Evolutionary conservation across 305 asterid species (phyloP).

Genomic region (Coffea humblotiana): DNA sequence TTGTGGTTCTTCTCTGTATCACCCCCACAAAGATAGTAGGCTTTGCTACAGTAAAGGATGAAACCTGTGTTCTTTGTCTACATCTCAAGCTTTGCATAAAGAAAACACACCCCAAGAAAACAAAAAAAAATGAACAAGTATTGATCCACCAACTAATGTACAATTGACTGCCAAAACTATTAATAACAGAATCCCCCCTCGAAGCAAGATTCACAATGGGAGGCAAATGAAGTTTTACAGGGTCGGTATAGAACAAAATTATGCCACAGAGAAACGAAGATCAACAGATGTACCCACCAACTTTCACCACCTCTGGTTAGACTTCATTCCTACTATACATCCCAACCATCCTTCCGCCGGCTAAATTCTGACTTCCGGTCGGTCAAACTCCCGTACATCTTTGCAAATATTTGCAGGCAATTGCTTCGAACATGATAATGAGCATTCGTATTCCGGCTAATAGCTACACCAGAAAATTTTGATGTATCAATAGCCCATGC

Average conservation of each 20-base stretch:
- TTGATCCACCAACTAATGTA: slow-evolving; percentile 23
- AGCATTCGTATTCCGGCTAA: slow-evolving; percentile 84
- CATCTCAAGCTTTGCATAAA: slow-evolving; percentile 16
- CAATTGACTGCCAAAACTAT: slow-evolving; percentile 32
- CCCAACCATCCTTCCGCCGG: slow-evolving; percentile 91
- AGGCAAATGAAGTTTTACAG: slow-evolving; percentile 13
- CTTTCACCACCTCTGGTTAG: slow-evolving; percentile 30
- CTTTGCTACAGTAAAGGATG: not conserved
- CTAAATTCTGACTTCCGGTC: slow-evolving; percentile 55
- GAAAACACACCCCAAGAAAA: not conserved
- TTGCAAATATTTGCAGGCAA: slow-evolving; percentile 59
- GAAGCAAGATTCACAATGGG: slow-evolving; percentile 30
- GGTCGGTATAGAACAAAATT: slow-evolving; percentile 18
- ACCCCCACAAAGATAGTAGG: too few relatives aligned
- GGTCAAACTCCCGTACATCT: slow-evolving; percentile 64
- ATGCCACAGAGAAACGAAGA: slow-evolving; percentile 4
- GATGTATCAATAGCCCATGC: slow-evolving; percentile 83
- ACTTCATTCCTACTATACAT: slow-evolving; percentile 47
- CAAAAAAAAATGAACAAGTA: not conserved
- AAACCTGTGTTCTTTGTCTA: not conserved
- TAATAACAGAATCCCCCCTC: slow-evolving; percentile 10
- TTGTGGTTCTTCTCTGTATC: not conserved
- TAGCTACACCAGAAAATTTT: slow-evolving; percentile 79
- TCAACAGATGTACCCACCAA: slow-evolving; percentile 2
- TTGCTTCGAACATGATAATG: slow-evolving; percentile 78